These are phyloP conservation scores for Xylaria digitata DNA, from an alignment of 2,329 filamentous ascomycete genomes.

Conservation along the genomic window DNA sequence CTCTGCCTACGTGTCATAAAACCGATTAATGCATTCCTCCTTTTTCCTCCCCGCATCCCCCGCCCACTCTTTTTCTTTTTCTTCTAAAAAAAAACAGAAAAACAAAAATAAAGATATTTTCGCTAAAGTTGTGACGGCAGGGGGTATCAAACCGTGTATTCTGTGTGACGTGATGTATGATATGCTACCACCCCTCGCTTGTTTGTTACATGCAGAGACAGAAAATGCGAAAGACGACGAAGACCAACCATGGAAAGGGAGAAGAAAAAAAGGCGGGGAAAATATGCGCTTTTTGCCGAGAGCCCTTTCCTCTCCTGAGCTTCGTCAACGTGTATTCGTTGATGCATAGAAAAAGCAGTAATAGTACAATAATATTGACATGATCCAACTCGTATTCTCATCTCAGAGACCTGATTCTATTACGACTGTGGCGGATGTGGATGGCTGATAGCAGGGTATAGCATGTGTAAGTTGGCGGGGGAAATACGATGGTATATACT, in stretches of 20 bases:
- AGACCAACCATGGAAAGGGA: background rate
- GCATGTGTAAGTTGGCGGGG: background rate
- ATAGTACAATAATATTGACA: constrained; percentile 18
- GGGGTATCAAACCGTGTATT: constrained; percentile 34
- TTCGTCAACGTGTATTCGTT: constrained; percentile 9
- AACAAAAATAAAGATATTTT: constrained; percentile 6
- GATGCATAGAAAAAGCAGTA: background rate
- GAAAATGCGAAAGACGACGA: constrained; percentile 6
- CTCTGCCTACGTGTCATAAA: constrained; percentile 8
- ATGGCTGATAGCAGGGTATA: background rate
- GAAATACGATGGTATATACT: constrained; percentile 8
- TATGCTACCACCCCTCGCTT: constrained; percentile 31
- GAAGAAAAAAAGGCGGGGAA: background rate
- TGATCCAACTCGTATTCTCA: constrained; percentile 30
- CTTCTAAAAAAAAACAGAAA: constrained; percentile 6
- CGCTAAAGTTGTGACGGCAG: constrained; percentile 2
- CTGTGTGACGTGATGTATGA: constrained; percentile 14
- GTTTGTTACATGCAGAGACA: constrained; percentile 18
- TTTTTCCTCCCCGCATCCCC: constrained; percentile 1
- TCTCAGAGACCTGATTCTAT: constrained; percentile 9
- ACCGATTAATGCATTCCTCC: background rate
- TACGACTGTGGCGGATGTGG: constrained; percentile 1
- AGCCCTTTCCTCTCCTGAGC: background rate
- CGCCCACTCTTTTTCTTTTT: background rate
- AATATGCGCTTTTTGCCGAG: constrained; percentile 5